These are phyloP conservation scores for Rusavskia elegans DNA, from an alignment of 495 filamentous ascomycete species.

Conservation along the genomic window DNA sequence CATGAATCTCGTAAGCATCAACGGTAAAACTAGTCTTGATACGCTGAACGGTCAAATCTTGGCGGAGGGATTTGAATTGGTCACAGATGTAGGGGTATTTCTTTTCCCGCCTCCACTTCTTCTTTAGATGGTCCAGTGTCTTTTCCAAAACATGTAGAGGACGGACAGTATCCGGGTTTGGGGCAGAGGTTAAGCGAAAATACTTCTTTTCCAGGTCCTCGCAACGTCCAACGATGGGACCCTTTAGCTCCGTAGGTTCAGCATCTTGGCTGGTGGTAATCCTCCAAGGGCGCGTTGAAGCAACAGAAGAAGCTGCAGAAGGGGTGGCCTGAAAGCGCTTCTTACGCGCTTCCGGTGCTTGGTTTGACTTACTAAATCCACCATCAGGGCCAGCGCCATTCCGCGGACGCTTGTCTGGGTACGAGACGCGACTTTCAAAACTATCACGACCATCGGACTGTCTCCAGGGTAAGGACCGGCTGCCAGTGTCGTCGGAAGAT, in stretches of 20 bases:
- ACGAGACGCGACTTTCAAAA: slow-evolving; percentile 66
- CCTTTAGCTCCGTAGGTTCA: slow-evolving; percentile 41
- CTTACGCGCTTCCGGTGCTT: slow-evolving; percentile 73
- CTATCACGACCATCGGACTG: slow-evolving; percentile 43
- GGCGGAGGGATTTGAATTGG: slow-evolving; percentile 96
- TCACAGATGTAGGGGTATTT: slow-evolving; percentile 98
- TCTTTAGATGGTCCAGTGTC: slow-evolving; percentile 76
- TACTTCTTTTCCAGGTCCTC: slow-evolving; percentile 84
- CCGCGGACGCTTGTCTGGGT: slow-evolving; percentile 46
- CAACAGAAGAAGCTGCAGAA: neutral
- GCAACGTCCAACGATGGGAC: slow-evolving; percentile 76
- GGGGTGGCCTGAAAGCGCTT: slow-evolving; percentile 56
- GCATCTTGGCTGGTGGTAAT: slow-evolving; percentile 44
- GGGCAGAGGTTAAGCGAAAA: slow-evolving; percentile 79
- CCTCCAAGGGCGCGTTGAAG: slow-evolving; percentile 29
- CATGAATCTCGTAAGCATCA: slow-evolving; percentile 92
- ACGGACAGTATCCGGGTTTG: slow-evolving; percentile 73
- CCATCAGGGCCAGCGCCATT: slow-evolving; percentile 28
- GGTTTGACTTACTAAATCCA: slow-evolving; percentile 73
- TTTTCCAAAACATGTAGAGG: slow-evolving; percentile 67
- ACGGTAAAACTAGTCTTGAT: slow-evolving; percentile 94
- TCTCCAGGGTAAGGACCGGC: slow-evolving; percentile 52
- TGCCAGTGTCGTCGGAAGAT: slow-evolving; percentile 23
- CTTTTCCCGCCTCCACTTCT: slow-evolving; percentile 83
- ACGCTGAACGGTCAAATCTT: slow-evolving; percentile 95